Conservation (phyloP, 75 land plant genomes). For the Picea glauca region DNA sequence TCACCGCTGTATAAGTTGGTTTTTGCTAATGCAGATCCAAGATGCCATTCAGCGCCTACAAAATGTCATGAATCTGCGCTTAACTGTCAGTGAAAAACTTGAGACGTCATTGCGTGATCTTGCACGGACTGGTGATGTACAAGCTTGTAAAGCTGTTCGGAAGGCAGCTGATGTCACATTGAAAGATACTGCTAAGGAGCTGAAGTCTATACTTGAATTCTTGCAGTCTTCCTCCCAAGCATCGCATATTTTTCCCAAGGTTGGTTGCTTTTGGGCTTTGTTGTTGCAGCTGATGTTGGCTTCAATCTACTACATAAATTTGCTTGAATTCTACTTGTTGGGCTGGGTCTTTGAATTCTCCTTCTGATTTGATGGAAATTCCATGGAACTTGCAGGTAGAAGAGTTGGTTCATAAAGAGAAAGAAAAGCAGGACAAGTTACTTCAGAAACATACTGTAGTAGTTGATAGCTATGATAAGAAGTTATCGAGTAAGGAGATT, state of each 20-base stretch:
- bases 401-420: slow-evolving; percentile 78
- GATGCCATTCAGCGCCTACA: slow-evolving; percentile 66
- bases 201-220: slow-evolving; percentile 50
- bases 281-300: background rate
- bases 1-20: background rate
- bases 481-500: slow-evolving; percentile 60
- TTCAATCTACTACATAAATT: background rate
- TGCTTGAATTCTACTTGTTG: background rate
- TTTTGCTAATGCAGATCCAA: slow-evolving; percentile 48
- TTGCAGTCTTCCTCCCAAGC: slow-evolving; percentile 68
- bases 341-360: background rate
- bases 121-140: slow-evolving; percentile 87
- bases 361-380: background rate
- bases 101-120: slow-evolving; percentile 87
- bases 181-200: slow-evolving; percentile 76
- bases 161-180: slow-evolving; percentile 69
- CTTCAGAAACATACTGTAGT: slow-evolving; percentile 66
- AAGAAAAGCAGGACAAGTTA: slow-evolving; percentile 85
- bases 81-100: slow-evolving; percentile 67
- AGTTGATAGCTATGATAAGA: slow-evolving; percentile 81
- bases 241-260: slow-evolving; percentile 64
- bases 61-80: slow-evolving; percentile 49
- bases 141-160: slow-evolving; percentile 77
- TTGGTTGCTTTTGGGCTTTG: slow-evolving; percentile 10
- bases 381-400: slow-evolving; percentile 55